Conservation (phyloP, 2,329 filamentous ascomycete species). For the Colletotrichum cuscutae region DNA sequence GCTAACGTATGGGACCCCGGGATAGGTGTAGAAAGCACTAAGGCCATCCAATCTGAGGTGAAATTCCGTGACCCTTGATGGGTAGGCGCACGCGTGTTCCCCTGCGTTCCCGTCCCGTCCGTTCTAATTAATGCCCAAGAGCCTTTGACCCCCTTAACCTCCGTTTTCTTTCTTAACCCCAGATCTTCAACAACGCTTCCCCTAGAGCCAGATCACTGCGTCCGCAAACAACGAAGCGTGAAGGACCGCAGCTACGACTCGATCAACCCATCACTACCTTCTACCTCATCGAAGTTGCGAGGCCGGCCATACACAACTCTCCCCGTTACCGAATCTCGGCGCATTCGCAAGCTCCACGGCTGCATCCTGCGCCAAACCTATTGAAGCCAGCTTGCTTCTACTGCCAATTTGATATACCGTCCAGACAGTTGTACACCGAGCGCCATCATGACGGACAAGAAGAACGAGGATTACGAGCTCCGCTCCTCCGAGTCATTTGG, state of each 20-base stretch:
- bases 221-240: not conserved
- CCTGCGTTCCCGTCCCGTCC: slow-evolving; percentile 25
- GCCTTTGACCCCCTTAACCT: slow-evolving; percentile 22
- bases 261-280: not conserved
- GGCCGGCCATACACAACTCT: not conserved
- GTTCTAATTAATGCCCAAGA: slow-evolving; percentile 11
- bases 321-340: not conserved
- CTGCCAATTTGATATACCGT: slow-evolving; percentile 46
- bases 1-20: too few relatives aligned
- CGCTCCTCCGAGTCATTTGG: slow-evolving; percentile 72
- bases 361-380: not conserved
- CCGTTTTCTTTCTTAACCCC: not conserved
- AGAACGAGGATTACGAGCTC: slow-evolving; percentile 83
- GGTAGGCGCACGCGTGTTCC: slow-evolving; percentile 34
- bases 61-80: slow-evolving; percentile 27
- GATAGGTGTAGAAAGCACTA: not conserved
- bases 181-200: not conserved
- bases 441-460: slow-evolving; percentile 81
- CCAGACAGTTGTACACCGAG: not conserved
- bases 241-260: slow-evolving; percentile 2
- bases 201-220: slow-evolving; percentile 1
- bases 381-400: slow-evolving; percentile 5
- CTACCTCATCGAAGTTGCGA: not conserved
- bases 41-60: slow-evolving; percentile 15
- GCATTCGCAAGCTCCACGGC: slow-evolving; percentile 10